Percentiles rank a stretch among this genome's conserved stretches.
Evolutionary conservation across 1,139 yeast genomes (phyloP).

Genomic region (Candida pseudoviswanathii): DNA sequence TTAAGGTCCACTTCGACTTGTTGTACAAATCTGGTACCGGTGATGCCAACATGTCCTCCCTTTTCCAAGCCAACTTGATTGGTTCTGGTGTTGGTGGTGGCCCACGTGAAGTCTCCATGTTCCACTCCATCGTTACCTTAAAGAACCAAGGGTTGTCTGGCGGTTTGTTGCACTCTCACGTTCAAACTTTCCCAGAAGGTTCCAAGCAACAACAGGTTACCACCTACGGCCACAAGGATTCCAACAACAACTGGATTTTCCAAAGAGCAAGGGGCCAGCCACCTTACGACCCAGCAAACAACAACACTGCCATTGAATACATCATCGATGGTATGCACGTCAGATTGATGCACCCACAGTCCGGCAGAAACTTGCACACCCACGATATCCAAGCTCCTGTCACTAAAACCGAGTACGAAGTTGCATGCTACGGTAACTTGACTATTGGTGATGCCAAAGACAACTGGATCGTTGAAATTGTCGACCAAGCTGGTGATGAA

Average conservation of each 20-base stretch:
- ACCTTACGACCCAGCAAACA: conserved; percentile 52
- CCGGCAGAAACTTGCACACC: conserved; percentile 90
- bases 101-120: conserved; percentile 84
- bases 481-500: conserved; percentile 73
- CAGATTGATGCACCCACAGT: conserved; percentile 75
- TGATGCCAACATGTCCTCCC: conserved; percentile 94
- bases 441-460: conserved; percentile 90
- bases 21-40: conserved; percentile 85
- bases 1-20: conserved; percentile 74
- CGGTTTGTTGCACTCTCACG: conserved; percentile 91
- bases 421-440: conserved; percentile 88
- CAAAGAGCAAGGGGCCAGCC: conserved; percentile 68
- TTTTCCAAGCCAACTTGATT: conserved; percentile 89
- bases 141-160: conserved; percentile 93
- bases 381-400: conserved; percentile 84
- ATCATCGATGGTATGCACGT: conserved; percentile 73
- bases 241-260: conserved; percentile 88
- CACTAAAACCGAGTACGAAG: conserved; percentile 73
- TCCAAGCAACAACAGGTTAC: conserved; percentile 96
- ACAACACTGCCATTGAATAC: conserved; percentile 56
- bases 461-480: conserved; percentile 90
- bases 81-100: conserved; percentile 85
- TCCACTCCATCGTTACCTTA: conserved; percentile 74
- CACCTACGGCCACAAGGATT: conserved; percentile 88
- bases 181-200: conserved; percentile 92